Conservation (phyloP, 306 rosid genomes). For the Prunus salicina region DNA sequence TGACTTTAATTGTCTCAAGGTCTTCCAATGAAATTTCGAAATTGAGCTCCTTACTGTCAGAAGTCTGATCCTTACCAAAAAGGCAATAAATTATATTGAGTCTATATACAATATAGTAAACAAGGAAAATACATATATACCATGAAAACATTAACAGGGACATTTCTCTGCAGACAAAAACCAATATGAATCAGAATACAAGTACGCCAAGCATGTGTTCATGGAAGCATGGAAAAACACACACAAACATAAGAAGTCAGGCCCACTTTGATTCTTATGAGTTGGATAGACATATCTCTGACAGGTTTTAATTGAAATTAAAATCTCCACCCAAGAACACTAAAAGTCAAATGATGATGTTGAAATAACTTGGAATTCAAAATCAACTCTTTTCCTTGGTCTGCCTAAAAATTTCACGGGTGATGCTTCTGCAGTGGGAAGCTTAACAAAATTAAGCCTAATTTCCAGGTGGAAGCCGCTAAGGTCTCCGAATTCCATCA, state of each 20-base stretch:
- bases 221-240: not conserved
- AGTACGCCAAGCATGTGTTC: not conserved
- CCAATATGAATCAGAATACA: not conserved
- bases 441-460: not conserved
- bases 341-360: not conserved
- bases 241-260: not conserved
- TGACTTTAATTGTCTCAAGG: conserved; percentile 83
- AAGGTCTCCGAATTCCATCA: not conserved
- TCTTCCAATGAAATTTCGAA: conserved; percentile 76
- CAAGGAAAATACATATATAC: not conserved
- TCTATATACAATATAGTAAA: not conserved
- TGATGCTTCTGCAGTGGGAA: not conserved
- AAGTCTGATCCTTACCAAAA: conserved; percentile 48
- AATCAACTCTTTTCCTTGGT: not conserved
- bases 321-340: not conserved
- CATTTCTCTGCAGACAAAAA: not conserved
- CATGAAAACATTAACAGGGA: not conserved
- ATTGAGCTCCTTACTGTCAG: conserved; percentile 70
- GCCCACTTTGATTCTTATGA: not conserved
- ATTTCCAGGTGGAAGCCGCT: not conserved
- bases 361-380: not conserved
- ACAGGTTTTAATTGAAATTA: not conserved
- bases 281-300: not conserved
- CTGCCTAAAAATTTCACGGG: not conserved
- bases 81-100: not conserved